Evolutionary conservation across 495 filamentous ascomycete genomes (phyloP), one percentile per base, ranked within the genome.

Genomic region (Collariella sp.): DNA sequence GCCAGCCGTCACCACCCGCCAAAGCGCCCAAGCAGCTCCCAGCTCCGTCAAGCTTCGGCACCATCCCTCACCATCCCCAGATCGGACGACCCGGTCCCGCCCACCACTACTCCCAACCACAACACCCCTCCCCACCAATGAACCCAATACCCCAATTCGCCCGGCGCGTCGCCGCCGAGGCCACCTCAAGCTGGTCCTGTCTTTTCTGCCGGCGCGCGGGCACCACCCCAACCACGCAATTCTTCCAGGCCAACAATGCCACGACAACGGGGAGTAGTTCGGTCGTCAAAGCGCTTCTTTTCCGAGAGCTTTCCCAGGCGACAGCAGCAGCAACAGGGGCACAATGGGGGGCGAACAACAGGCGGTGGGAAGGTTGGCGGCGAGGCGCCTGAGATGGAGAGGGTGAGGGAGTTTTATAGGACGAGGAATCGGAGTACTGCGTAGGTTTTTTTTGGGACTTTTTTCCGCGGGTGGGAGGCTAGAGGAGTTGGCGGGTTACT

Each of bases 401-500:
- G 73, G 49, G 59, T 84, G 67, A 70, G 69, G 18, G 76, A 75
- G 49, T 72, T 75, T 16, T 85, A 83, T 50, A 76, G 69, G 46
- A 66, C 71, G 61, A 77, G 72, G 72, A 88, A 88, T 62, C 67
- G 62, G 33, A 79, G 79, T 29, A 80, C 76, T 13, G 71, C 82
- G 73, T 84, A 79, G 52, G 67, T 40, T 38, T 34, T 31, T 15
- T 42, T 42, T n/a, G n/a, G n/a, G n/a, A n/a, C 10, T 50, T 20
- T 15, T 29, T 54, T 46, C 41, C 13, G 18, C n/a, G 19, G 40
- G 16, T 18, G 15, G 40, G 18, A 43, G 5, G 35, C 10, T 5
- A 38, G 35, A 3, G 35, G 35, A 13, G 15, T 38, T 13, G 18
- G 15, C 15, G 18, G 15, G 18, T 40, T 40, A 40, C 9, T 31